phyloP scores from a whole-genome alignment of 2,329 filamentous ascomycete genomes.

The Calonectria naviculata region DNA sequence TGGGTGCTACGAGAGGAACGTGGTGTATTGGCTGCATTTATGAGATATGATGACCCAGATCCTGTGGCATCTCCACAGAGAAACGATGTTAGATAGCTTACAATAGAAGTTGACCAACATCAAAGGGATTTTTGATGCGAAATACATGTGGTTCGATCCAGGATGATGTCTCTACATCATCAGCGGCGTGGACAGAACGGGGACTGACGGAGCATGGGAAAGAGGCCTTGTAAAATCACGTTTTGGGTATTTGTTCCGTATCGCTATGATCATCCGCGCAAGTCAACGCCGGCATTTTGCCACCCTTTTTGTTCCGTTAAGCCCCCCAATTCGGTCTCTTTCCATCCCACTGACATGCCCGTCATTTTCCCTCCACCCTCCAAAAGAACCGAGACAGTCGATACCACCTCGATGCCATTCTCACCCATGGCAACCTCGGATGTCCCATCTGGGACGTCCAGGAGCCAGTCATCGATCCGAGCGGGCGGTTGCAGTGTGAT shows the following conservation, averaged over 20 bases:
- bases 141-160: neutral
- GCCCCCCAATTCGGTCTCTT: neutral
- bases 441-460: neutral
- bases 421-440: neutral
- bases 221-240: neutral
- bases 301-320: neutral
- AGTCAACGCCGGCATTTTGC: constrained; percentile 8
- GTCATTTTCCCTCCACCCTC: neutral
- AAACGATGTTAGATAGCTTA: neutral
- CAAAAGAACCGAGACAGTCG: neutral
- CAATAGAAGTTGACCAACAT: neutral
- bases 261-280: neutral
- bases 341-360: neutral
- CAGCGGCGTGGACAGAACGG: neutral
- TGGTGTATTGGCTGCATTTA: neutral
- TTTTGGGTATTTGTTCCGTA: constrained; percentile 18
- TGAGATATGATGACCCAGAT: constrained; percentile 15
- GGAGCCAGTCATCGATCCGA: neutral
- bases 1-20: neutral
- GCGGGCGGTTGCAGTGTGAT: neutral
- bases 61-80: neutral
- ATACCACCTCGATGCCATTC: neutral
- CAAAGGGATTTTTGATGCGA: neutral
- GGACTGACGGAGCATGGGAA: neutral
- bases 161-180: neutral